phyloP scores from a whole-genome alignment of 2,329 filamentous ascomycete species.

The Tolypocladium tropicale region DNA sequence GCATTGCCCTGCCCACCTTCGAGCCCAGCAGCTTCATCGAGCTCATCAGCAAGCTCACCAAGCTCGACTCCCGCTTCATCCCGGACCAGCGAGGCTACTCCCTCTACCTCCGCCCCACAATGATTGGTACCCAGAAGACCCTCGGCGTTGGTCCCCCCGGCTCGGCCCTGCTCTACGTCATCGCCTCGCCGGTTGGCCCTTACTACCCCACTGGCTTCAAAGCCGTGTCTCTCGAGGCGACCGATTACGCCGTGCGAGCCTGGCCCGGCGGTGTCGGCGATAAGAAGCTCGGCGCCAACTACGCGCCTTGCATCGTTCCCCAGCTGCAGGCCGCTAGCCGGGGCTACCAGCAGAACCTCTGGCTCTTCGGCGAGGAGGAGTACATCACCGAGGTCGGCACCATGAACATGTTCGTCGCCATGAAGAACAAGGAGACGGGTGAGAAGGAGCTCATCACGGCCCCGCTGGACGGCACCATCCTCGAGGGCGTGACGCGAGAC shows the following conservation, averaged over 20 bases:
- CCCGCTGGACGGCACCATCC: conserved; percentile 89
- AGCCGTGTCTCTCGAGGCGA: conserved; percentile 88
- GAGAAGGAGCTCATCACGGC: conserved; percentile 91
- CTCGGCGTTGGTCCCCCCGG: conserved; percentile 88
- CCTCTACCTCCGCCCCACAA: conserved; percentile 87
- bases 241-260: conserved; percentile 89
- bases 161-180: conserved; percentile 85
- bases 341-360: conserved; percentile 96
- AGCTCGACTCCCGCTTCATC: conserved; percentile 82
- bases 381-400: conserved; percentile 96
- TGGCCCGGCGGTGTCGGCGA: conserved; percentile 97
- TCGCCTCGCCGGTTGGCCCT: conserved; percentile 90
- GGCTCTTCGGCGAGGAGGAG: conserved; percentile 93
- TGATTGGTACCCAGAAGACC: conserved; percentile 94
- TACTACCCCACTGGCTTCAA: conserved; percentile 99
- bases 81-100: conserved; percentile 81
- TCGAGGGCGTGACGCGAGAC: conserved; percentile 90
- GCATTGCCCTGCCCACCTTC: conserved; percentile 89
- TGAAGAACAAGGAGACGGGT: conserved; percentile 78
- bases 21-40: conserved; percentile 63
- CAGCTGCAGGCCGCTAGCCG: conserved; percentile 84
- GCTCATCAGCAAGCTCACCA: conserved; percentile 69
- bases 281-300: conserved; percentile 98
- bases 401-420: conserved; percentile 92
- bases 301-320: conserved; percentile 97